phyloP scores from a whole-genome alignment of 2,329 filamentous ascomycete species.

The Fusarium tupiense region DNA sequence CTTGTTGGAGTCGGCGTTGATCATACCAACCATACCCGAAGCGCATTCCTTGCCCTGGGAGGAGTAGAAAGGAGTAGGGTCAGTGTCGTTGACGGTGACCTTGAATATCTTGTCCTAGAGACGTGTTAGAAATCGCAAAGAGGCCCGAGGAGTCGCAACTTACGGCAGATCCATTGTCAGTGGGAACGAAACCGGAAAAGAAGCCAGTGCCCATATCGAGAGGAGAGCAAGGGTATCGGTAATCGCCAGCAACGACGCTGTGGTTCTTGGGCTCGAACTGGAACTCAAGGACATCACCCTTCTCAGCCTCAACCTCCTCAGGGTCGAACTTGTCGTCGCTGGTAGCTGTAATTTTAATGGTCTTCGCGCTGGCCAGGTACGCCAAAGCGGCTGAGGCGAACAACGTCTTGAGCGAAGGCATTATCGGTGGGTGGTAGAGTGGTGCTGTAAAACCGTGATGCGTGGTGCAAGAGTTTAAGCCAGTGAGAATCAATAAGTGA shows the following conservation, averaged over 20 bases:
- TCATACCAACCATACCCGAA: constrained; percentile 52
- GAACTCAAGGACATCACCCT: constrained; percentile 51
- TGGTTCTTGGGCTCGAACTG: constrained; percentile 51
- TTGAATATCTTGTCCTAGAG: constrained; percentile 49
- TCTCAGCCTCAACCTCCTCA: constrained; percentile 44
- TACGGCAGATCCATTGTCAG: constrained; percentile 45
- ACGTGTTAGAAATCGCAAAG: constrained; percentile 5
- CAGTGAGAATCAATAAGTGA: background rate
- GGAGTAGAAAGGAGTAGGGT: constrained; percentile 53
- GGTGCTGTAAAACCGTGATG: background rate
- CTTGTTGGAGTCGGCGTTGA: constrained; percentile 47
- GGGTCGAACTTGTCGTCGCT: constrained; percentile 49
- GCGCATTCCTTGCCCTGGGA: constrained; percentile 51
- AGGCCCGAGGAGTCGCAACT: background rate
- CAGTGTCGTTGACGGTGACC: constrained; percentile 46
- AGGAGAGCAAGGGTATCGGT: constrained; percentile 49
- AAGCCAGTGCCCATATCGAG: constrained; percentile 48
- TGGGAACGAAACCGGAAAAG: constrained; percentile 50
- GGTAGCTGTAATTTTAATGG: constrained; percentile 48
- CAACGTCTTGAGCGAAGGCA: constrained; percentile 45
- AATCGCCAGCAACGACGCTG: constrained; percentile 51
- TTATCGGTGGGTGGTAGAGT: constrained; percentile 17
- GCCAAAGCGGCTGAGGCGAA: constrained; percentile 40
- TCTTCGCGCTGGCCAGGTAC: constrained; percentile 44
- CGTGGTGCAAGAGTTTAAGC: background rate